Conservation (phyloP, 1,284 basidiomycete genomes). For the Abortiporus biennis region DNA sequence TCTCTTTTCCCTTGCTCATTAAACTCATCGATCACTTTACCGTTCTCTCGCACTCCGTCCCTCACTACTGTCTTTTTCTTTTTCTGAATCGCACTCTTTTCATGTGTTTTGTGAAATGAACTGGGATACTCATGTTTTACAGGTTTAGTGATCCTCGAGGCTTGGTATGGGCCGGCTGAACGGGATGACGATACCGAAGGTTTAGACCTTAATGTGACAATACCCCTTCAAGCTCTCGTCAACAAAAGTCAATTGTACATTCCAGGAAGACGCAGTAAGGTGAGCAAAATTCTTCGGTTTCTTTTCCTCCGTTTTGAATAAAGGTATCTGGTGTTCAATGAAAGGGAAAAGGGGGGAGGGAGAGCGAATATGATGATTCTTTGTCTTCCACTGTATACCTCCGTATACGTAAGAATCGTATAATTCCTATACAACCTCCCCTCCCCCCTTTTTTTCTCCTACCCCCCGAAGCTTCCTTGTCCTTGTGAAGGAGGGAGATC, state of each 20-base stretch:
- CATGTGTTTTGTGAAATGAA: conserved; percentile 21
- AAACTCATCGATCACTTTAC: conserved; percentile 10
- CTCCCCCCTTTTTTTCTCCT: not conserved
- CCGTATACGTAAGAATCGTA: not conserved
- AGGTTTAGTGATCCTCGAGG: conserved; percentile 74
- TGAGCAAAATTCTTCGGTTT: conserved; percentile 23
- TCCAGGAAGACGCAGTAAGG: conserved; percentile 66
- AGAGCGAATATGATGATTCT: no score
- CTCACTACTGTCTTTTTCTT: no score
- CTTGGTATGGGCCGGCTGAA: conserved; percentile 58
- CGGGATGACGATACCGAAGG: conserved; percentile 44
- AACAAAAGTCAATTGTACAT: conserved; percentile 76
- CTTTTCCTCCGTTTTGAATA: conserved; percentile 2
- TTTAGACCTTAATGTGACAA: conserved; percentile 68
- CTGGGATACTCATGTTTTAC: conserved; percentile 1
- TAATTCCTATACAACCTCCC: not conserved
- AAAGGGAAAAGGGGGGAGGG: no score
- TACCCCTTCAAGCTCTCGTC: conserved; percentile 80
- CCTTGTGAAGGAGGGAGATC: no score
- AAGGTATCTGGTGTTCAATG: no score
- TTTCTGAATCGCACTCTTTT: no score
- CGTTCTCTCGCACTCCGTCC: no score
- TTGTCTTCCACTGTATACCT: conserved; percentile 6
- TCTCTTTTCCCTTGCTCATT: conserved; percentile 1
- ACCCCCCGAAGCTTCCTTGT: no score